phyloP scores from a whole-genome alignment of 208 protist genomes.

The Crithidia fasciculata region DNA sequence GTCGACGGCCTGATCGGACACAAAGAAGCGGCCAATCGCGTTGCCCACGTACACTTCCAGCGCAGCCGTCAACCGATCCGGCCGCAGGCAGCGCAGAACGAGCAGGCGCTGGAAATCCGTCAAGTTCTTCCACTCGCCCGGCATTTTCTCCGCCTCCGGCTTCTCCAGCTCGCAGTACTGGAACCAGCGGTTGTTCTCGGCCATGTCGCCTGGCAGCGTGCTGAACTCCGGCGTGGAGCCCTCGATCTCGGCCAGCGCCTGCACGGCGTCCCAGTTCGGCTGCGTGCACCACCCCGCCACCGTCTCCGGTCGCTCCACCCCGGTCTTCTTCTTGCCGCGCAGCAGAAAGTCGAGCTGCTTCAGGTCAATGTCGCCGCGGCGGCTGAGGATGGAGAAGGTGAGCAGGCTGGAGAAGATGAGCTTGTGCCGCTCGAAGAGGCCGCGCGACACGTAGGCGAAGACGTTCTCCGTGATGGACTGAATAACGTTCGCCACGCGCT shows the following conservation, averaged over 20 bases:
- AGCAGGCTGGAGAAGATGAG: slow-evolving; percentile 98
- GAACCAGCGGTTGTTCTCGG: slow-evolving; percentile 92
- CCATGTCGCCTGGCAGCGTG: slow-evolving; percentile 87
- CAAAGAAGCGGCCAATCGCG: slow-evolving; percentile 95
- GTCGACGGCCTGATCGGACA: slow-evolving; percentile 94
- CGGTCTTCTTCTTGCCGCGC: slow-evolving; percentile 89
- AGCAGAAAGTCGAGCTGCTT: slow-evolving; percentile 96
- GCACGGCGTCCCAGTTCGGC: slow-evolving; percentile 91
- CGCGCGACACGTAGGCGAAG: slow-evolving; percentile 96
- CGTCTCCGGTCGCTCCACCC: slow-evolving; percentile 86
- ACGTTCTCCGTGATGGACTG: slow-evolving; percentile 94
- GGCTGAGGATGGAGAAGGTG: slow-evolving; percentile 93
- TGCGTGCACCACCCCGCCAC: slow-evolving; percentile 93
- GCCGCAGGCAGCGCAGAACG: slow-evolving; percentile 96
- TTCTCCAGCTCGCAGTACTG: slow-evolving; percentile 93
- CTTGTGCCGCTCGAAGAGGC: slow-evolving; percentile 99
- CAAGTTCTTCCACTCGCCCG: slow-evolving; percentile 95
- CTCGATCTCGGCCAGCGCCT: slow-evolving; percentile 92
- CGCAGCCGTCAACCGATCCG: slow-evolving; percentile 96
- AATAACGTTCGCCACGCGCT: slow-evolving; percentile 94
- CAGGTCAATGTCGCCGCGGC: slow-evolving; percentile 76
- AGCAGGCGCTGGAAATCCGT: slow-evolving; percentile 96
- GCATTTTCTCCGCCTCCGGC: slow-evolving; percentile 92
- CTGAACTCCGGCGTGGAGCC: slow-evolving; percentile 89
- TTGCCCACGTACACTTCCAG: slow-evolving; percentile 94